Percentiles rank a stretch among this genome's conserved stretches.
These are phyloP conservation scores for Eucommia ulmoides DNA, from an alignment of 257 asterid species.

Conservation along the genomic window DNA sequence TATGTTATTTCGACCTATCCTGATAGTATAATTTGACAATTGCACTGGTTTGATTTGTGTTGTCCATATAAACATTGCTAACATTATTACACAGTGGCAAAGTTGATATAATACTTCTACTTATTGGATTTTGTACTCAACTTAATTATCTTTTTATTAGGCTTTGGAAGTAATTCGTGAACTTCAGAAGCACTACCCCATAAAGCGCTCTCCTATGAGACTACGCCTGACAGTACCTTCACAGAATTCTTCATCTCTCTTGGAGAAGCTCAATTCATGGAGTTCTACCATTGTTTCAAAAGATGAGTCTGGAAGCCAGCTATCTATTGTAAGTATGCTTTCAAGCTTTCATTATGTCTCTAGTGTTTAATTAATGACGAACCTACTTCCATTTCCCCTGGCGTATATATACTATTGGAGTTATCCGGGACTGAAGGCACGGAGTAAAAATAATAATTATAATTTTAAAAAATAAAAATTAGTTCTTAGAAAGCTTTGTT, in stretches of 20 bases:
- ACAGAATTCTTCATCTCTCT: slow-evolving; percentile 27
- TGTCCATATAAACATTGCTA: not conserved
- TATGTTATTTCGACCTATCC: no score
- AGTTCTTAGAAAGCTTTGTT: no score
- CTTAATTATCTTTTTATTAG: slow-evolving; percentile 28
- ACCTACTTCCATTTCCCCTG: no score
- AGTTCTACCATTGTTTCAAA: slow-evolving; percentile 40
- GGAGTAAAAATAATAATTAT: no score
- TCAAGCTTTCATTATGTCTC: not conserved
- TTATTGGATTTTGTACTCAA: no score
- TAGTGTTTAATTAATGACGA: not conserved
- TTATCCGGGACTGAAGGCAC: no score
- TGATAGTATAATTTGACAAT: no score
- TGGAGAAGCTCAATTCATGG: slow-evolving; percentile 61
- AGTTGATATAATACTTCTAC: no score
- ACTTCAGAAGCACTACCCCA: slow-evolving; percentile 84
- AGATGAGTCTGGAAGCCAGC: slow-evolving; percentile 60
- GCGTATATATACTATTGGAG: no score
- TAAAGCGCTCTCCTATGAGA: slow-evolving; percentile 90
- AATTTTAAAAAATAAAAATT: no score
- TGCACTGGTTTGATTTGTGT: no score
- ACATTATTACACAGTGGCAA: no score
- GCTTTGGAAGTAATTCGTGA: slow-evolving; percentile 88
- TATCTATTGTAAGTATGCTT: slow-evolving; percentile 43
- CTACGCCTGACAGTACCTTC: slow-evolving; percentile 54